phyloP scores from a whole-genome alignment of 2,329 filamentous ascomycete genomes.

The Geoglossum cookeanum region DNA sequence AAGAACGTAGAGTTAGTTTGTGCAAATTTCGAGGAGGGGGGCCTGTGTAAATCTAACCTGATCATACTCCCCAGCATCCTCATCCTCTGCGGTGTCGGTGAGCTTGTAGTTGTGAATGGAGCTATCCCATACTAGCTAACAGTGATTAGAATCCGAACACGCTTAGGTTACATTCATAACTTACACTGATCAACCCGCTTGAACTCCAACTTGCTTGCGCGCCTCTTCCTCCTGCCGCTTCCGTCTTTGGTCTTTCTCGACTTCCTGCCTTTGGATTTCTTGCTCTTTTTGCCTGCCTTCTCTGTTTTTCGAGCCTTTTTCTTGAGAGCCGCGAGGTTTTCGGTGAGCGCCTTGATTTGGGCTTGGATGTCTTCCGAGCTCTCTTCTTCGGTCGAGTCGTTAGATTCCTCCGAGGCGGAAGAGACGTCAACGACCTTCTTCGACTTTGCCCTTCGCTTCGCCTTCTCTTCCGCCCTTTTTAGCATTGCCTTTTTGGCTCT shows the following conservation, averaged over 20 bases:
- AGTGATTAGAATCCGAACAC: neutral
- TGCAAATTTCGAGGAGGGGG: neutral
- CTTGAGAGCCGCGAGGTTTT: constrained; percentile 8
- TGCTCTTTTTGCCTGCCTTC: constrained; percentile 9
- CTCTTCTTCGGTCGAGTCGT: constrained; percentile 5
- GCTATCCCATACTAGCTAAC: constrained; percentile 27
- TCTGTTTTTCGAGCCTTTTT: constrained; percentile 10
- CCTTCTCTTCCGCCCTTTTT: constrained; percentile 16
- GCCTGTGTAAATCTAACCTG: constrained; percentile 19
- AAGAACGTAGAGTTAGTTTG: neutral
- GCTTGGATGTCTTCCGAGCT: constrained; percentile 6
- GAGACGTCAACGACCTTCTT: constrained; percentile 13
- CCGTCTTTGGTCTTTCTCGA: constrained; percentile 12
- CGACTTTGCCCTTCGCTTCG: constrained; percentile 11
- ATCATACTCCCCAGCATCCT: constrained; percentile 49
- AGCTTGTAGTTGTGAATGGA: constrained; percentile 46
- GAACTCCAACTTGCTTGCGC: constrained; percentile 40
- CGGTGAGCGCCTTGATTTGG: constrained; percentile 2
- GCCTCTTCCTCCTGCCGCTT: constrained; percentile 18
- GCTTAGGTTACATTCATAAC: constrained; percentile 7
- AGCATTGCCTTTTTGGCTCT: constrained; percentile 15
- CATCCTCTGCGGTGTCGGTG: constrained; percentile 44
- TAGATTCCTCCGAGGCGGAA: constrained; percentile 15
- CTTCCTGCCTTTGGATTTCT: constrained; percentile 6
- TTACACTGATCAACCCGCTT: constrained; percentile 45